Evolutionary conservation across 495 filamentous ascomycete species (phyloP).

Genomic region (Neurospora sp.): DNA sequence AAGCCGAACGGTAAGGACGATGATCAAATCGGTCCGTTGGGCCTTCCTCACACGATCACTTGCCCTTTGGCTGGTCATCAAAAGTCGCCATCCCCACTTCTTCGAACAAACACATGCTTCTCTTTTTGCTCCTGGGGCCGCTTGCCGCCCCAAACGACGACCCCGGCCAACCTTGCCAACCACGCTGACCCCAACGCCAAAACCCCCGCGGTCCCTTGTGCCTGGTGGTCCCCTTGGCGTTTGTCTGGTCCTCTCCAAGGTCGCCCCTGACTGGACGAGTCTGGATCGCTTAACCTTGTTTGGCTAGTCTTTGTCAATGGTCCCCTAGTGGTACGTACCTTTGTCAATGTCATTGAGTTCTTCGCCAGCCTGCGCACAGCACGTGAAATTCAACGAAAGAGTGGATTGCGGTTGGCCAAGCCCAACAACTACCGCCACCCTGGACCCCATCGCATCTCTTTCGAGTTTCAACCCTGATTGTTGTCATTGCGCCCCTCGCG

Average conservation of each 20-base stretch:
- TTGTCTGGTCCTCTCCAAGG: neutral
- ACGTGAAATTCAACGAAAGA: neutral
- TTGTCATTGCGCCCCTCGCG: neutral
- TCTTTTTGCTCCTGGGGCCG: neutral
- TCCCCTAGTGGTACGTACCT: neutral
- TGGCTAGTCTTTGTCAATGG: neutral
- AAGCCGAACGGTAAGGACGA: neutral
- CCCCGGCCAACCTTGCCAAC: neutral
- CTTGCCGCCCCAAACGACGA: neutral
- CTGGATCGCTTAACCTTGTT: neutral
- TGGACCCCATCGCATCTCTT: neutral
- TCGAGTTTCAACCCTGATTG: neutral
- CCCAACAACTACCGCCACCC: neutral
- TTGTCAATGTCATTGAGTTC: no score
- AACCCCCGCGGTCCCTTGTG: neutral
- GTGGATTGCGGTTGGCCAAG: neutral
- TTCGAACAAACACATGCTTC: neutral
- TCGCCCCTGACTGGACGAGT: neutral
- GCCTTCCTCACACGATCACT: constrained; percentile 16
- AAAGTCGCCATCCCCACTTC: constrained; percentile 5
- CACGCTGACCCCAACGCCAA: neutral
- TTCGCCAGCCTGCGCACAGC: neutral
- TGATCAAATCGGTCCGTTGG: neutral
- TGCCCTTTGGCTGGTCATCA: constrained; percentile 7
- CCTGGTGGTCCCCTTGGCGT: neutral